phyloP scores from a whole-genome alignment of 2,329 filamentous ascomycete species.

The Phaeophleospora eucalypticola region DNA sequence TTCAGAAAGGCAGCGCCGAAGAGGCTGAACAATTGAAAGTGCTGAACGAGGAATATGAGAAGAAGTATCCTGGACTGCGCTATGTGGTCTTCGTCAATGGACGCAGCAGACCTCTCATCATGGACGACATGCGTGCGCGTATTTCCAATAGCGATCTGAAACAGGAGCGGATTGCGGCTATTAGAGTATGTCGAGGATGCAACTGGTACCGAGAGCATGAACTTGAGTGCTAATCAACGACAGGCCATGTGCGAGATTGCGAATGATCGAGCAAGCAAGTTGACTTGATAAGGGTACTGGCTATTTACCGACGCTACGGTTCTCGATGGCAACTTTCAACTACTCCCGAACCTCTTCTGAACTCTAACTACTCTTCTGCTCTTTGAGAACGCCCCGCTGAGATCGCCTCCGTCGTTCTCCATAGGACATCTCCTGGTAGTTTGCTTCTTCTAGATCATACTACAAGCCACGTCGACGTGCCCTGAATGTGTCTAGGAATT shows the following conservation, averaged over 20 bases:
- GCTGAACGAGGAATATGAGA: slow-evolving; percentile 76
- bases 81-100: slow-evolving; percentile 95
- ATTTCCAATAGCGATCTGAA: slow-evolving; percentile 65
- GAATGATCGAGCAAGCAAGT: slow-evolving; percentile 68
- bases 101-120: slow-evolving; percentile 65
- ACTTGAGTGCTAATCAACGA: slow-evolving; percentile 16
- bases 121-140: slow-evolving; percentile 73
- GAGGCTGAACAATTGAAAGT: slow-evolving; percentile 55
- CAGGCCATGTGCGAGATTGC: slow-evolving; percentile 90
- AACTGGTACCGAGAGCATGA: background rate
- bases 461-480: too few species aligned
- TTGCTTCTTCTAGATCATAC: too few species aligned
- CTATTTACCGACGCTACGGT: background rate
- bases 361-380: too few species aligned
- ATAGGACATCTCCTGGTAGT: too few species aligned
- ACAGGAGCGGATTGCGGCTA: slow-evolving; percentile 66
- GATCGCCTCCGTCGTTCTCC: too few species aligned
- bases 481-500: too few species aligned
- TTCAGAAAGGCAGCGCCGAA: slow-evolving; percentile 52
- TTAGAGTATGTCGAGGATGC: slow-evolving; percentile 56
- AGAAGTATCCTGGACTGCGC: slow-evolving; percentile 72
- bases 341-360: too few species aligned
- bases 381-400: too few species aligned
- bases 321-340: background rate
- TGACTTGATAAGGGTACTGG: slow-evolving; percentile 30